Conservation (phyloP, 2,329 filamentous ascomycete genomes). For the Scedosporium aurantiacum region DNA sequence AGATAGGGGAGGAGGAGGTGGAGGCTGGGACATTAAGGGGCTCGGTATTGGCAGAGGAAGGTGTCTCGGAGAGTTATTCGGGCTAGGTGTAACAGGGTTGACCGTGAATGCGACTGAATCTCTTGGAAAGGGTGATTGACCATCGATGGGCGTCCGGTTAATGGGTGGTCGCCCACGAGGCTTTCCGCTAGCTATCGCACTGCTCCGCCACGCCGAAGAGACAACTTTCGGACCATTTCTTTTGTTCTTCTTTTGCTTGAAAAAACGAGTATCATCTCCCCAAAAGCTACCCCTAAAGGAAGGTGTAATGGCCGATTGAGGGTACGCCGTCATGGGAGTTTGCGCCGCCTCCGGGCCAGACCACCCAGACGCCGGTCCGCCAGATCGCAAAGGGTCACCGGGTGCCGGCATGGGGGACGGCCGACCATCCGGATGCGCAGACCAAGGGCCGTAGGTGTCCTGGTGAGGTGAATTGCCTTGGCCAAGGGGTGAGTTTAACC, state of each 20-base stretch:
- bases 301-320: conserved; percentile 68
- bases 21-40: background rate
- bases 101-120: background rate
- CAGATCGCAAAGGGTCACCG: background rate
- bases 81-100: background rate
- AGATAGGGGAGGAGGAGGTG: background rate
- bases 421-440: conserved; percentile 29
- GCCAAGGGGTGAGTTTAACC: conserved; percentile 37
- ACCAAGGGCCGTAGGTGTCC: conserved; percentile 28
- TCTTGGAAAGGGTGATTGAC: background rate
- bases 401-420: background rate
- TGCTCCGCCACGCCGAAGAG: conserved; percentile 71
- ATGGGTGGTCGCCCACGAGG: conserved; percentile 64
- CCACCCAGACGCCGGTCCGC: background rate
- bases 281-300: conserved; percentile 41
- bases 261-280: conserved; percentile 62
- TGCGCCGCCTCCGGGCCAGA: background rate
- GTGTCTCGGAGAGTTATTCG: background rate
- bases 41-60: background rate
- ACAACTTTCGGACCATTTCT: conserved; percentile 75
- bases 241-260: conserved; percentile 35
- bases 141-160: background rate
- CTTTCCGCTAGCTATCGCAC: conserved; percentile 39
- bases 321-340: conserved; percentile 19
- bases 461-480: conserved; percentile 48